Evolutionary conservation across 257 asterid species (phyloP).

Genomic region (Ocimum tenuiflorum): DNA sequence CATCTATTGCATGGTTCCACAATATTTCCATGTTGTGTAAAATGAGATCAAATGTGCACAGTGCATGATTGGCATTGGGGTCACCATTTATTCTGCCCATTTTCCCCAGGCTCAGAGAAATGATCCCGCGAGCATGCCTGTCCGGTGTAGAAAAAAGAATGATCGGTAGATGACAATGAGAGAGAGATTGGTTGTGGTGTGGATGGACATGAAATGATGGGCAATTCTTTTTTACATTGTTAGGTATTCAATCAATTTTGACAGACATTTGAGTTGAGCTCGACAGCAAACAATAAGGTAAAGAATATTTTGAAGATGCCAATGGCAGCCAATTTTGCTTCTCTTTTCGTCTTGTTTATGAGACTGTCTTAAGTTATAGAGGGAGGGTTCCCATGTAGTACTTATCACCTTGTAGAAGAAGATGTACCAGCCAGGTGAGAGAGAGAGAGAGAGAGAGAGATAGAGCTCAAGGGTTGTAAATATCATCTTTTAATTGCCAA

Average conservation of each 20-base stretch:
- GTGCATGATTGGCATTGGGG: no score
- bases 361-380: slow-evolving; percentile 11
- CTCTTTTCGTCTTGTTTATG: neutral
- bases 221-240: slow-evolving; percentile 28
- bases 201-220: slow-evolving; percentile 16
- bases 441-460: no score
- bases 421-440: no score
- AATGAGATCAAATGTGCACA: no score
- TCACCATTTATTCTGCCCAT: no score
- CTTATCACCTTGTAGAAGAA: no score
- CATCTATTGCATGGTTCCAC: no score
- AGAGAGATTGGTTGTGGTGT: slow-evolving; percentile 17
- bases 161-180: slow-evolving; percentile 6
- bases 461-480: no score
- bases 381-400: no score
- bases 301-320: slow-evolving; percentile 17
- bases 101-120: slow-evolving; percentile 38
- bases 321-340: slow-evolving; percentile 32
- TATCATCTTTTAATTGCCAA: no score
- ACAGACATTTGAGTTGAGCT: slow-evolving; percentile 30
- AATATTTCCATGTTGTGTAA: no score
- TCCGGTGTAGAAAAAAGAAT: slow-evolving; percentile 7
- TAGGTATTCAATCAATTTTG: slow-evolving; percentile 49
- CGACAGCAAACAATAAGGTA: slow-evolving; percentile 28
- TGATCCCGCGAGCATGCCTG: slow-evolving; percentile 23